A percentile compares a stretch with the other conserved stretches of the same genome.
phyloP scores from a whole-genome alignment of 208 protist species.

The Porcisia hertigi region DNA sequence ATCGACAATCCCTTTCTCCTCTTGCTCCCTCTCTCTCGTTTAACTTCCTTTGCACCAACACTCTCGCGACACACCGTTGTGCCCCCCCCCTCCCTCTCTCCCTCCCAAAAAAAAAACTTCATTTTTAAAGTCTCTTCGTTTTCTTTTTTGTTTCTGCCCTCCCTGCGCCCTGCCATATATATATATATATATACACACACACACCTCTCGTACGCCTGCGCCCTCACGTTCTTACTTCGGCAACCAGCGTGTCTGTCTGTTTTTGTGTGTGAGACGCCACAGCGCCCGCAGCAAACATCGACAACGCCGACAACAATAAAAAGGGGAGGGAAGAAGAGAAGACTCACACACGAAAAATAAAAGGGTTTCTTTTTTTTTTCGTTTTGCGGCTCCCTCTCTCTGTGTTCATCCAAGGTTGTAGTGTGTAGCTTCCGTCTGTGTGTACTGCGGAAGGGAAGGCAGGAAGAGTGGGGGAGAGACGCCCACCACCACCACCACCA shows the following conservation, averaged over 20 bases:
- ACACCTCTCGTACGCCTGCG: background rate
- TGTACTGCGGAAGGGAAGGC: too few species aligned
- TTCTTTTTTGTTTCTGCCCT: background rate
- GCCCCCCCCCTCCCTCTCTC: too few species aligned
- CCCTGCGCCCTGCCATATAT: background rate
- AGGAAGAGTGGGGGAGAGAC: too few species aligned
- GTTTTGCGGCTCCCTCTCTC: too few species aligned
- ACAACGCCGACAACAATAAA: background rate
- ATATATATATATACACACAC: background rate
- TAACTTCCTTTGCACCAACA: background rate
- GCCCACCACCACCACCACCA: too few species aligned
- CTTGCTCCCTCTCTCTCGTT: constrained; percentile 2
- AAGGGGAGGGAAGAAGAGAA: background rate
- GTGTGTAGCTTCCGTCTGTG: too few species aligned
- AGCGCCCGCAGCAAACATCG: background rate
- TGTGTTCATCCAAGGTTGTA: too few species aligned
- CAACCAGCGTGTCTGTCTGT: background rate
- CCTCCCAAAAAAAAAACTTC: too few species aligned
- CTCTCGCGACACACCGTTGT: too few species aligned
- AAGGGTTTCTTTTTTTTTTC: background rate
- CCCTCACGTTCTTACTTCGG: background rate
- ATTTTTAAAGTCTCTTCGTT: too few species aligned
- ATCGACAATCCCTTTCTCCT: background rate
- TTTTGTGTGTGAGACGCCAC: background rate
- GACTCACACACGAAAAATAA: background rate